Evolutionary conservation across 2,329 filamentous ascomycete genomes (phyloP), one percentile per base, ranked within the genome.

Genomic region (Pezicula carpinea): DNA sequence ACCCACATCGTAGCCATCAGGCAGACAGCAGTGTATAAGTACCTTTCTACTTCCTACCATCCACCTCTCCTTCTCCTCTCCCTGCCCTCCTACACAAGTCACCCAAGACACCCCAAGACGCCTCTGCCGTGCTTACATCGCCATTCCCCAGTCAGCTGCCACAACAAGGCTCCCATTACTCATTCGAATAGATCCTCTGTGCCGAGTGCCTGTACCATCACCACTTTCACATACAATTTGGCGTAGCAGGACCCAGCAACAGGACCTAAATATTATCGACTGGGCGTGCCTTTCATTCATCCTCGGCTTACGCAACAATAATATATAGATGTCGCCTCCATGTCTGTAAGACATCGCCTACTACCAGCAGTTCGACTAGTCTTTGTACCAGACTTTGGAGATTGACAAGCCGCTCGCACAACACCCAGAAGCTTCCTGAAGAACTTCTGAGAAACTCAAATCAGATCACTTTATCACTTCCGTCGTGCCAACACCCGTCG

Each of bases 331-430:
- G 58, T 54, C 44, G 38, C 41, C 58, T 59, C 50, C 57, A 62
- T 62, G 59, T 59, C 58, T 56, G 48, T 59, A 52, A 50, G 47
- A 26, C 56, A 57, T 48, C 50, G 45, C 39, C 55, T 59, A 58
- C 48, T 53, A 45, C 53, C 57, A 51, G 46, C 48, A 47, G 48
- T 59, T 39, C 57, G 54, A 57, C 45, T 58, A 55, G 43, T 56
- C 43, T 57, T 59, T 46, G 51, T 58, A 36, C 57, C 57, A 51
- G 59, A 62, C 45, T 52, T 57, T 47, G 59, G 59, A 51, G 59
- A 60, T 56, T 62, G 57, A 62, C 55, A 55, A 53, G 18, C 46
- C 17, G 18, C 35, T 41, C 34, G 36, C 41, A 32, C 35, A 31
- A 43, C 40, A 51, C 44, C 38, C 43, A 51, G 38, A 47, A 44